Percentiles rank a stretch among this genome's conserved stretches.
Evolutionary conservation across 2,329 filamentous ascomycete genomes (phyloP).

Genomic region (Alternaria hordeiaustralica): DNA sequence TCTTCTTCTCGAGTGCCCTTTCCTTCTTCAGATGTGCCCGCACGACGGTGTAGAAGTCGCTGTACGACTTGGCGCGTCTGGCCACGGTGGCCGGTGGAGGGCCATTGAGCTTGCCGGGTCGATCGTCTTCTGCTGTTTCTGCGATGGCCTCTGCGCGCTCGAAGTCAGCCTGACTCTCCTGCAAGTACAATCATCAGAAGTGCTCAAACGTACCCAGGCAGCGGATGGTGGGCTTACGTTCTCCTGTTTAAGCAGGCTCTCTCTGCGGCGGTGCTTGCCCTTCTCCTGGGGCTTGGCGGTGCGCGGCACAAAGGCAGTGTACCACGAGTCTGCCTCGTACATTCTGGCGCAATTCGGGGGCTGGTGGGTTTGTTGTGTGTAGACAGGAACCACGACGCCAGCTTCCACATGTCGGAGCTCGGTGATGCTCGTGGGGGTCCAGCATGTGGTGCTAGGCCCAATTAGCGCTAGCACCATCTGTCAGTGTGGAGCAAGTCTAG

Average conservation of each 20-base stretch:
- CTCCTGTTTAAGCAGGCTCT: conserved; percentile 68
- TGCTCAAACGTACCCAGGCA: conserved; percentile 42
- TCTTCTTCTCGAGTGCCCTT: conserved; percentile 47
- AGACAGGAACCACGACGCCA: conserved; percentile 3
- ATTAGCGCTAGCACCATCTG: background rate
- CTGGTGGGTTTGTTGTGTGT: background rate
- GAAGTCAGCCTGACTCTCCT: conserved; percentile 63
- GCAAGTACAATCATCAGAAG: conserved; percentile 51
- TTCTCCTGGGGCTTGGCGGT: conserved; percentile 51
- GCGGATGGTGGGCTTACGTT: conserved; percentile 52
- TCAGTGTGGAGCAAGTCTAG: conserved; percentile 15
- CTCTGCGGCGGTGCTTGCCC: conserved; percentile 67
- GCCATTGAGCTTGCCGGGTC: conserved; percentile 58
- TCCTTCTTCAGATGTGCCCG: conserved; percentile 64
- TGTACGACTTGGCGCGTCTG: conserved; percentile 77
- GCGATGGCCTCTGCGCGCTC: conserved; percentile 63
- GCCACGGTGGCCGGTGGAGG: conserved; percentile 71
- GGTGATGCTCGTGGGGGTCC: conserved; percentile 8
- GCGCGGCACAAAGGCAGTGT: conserved; percentile 73
- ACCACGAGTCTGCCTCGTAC: conserved; percentile 82
- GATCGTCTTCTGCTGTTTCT: conserved; percentile 67
- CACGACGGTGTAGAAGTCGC: conserved; percentile 73
- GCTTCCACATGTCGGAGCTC: conserved; percentile 14
- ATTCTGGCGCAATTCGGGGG: conserved; percentile 52
- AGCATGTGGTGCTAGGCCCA: background rate